Conservation (phyloP, 2,329 filamentous ascomycete genomes). For the Nigrospora sphaerica region DNA sequence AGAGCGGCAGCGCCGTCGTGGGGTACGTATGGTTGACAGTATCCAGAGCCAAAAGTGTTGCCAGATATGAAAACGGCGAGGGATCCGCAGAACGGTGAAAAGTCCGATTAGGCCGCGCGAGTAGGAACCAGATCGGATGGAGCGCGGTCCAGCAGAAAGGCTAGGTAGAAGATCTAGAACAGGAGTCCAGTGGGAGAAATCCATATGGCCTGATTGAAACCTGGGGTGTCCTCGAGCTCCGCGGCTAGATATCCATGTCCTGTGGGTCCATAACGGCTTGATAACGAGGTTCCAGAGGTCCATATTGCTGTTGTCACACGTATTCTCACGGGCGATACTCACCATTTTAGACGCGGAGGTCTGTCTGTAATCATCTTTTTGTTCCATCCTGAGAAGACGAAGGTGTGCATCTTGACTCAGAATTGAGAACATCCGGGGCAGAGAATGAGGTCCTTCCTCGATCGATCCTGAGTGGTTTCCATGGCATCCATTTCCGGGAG, state of each 20-base stretch:
- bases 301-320: conserved; percentile 14
- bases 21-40: too few species aligned
- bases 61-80: too few species aligned
- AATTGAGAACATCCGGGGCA: conserved; percentile 3
- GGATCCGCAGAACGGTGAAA: too few species aligned
- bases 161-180: background rate
- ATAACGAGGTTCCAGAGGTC: background rate
- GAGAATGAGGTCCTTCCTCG: background rate
- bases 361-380: conserved; percentile 13
- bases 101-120: too few species aligned
- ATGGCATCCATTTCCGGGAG: conserved; percentile 3
- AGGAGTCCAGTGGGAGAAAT: background rate
- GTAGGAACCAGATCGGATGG: background rate
- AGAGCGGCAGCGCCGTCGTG: too few species aligned
- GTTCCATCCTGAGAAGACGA: conserved; percentile 19
- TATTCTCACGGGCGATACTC: conserved; percentile 28
- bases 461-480: conserved; percentile 3
- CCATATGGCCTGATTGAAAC: background rate
- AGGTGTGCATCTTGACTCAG: conserved; percentile 10
- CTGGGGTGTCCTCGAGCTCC: background rate
- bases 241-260: too few species aligned
- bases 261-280: background rate
- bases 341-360: conserved; percentile 16
- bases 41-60: too few species aligned
- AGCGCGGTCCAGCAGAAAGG: background rate